Base-by-base conservation (phyloP, 352 stramenopile species). In the Pythium dissimile region DNA sequence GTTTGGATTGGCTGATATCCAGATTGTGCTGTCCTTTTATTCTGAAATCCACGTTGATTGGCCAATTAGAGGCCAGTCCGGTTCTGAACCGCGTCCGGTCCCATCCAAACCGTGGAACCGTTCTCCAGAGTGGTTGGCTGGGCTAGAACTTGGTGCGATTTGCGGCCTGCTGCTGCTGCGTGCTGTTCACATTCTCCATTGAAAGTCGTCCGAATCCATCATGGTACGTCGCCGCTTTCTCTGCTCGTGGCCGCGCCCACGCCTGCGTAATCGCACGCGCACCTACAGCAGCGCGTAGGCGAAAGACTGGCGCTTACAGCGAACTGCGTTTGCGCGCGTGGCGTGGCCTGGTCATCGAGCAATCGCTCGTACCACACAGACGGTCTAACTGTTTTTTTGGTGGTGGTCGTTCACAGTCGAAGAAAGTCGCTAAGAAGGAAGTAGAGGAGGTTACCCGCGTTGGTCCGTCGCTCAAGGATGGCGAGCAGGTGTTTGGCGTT, bases 401-500 rank as follows among this genome's bases (percentile, higher is more conserved):
- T 41, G 43, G 34, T 30, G 34, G 5, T 27, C n/a, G n/a, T n/a
- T n/a, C 47, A 4, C 64, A 90, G 80, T 90, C 80, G 74, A 90
- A 90, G 78, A 90, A 88, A 85, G 75, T 78, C 71, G 78, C 76
- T 66, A 86, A 82, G 80, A 90, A 92, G 78, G 80, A 92, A 80
- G 88, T 96, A 77, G 86, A 97, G 82, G 90, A 97, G 77, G 85
- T 95, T 65, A 89, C 87, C 54, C 96, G 86, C 63, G 88, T 98
- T 39, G 93, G 89, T 65, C 93, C 94, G 55, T 96, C 96, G 72
- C 77, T 98, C 48, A 89, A 93, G 62, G 97, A 99, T 66, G 96
- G 96, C 59, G 97, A 99, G 82, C 85, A 99, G 80, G 95, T 99
- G 55, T 99, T 99, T 69, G 97, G 90, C 56, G 97, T 99, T 52